Evolutionary conservation across 495 filamentous ascomycete genomes (phyloP).

Genomic region (Acidomyces sp.): DNA sequence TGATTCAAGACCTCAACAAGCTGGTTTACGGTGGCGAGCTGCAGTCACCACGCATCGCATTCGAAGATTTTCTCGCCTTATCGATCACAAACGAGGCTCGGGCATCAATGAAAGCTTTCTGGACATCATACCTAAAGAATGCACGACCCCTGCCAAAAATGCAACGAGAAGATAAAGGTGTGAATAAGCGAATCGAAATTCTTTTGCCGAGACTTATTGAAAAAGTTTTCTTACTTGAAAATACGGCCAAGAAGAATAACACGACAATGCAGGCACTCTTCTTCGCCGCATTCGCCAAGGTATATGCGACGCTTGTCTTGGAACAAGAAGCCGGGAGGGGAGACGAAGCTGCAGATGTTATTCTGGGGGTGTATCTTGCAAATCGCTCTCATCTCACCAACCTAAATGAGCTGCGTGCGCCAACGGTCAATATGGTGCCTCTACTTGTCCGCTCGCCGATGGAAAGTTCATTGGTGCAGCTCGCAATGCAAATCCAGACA

Average conservation of each 20-base stretch:
- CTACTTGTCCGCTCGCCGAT: constrained; percentile 29
- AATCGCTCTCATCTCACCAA: constrained; percentile 38
- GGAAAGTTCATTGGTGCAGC: constrained; percentile 21
- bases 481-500: constrained; percentile 34
- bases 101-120: constrained; percentile 33
- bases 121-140: constrained; percentile 39
- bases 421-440: constrained; percentile 43
- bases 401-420: constrained; percentile 28
- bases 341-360: constrained; percentile 14
- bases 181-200: constrained; percentile 27
- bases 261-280: constrained; percentile 38
- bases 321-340: not conserved
- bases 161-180: constrained; percentile 11
- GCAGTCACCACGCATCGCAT: constrained; percentile 2
- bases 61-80: constrained; percentile 25
- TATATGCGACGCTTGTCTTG: constrained; percentile 26
- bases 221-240: constrained; percentile 21
- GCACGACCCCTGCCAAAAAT: constrained; percentile 6
- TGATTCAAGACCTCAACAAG: constrained; percentile 34
- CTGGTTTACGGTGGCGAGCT: constrained; percentile 24
- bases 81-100: constrained; percentile 13
- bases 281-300: constrained; percentile 35
- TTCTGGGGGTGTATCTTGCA: constrained; percentile 43
- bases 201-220: constrained; percentile 27
- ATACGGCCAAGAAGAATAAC: constrained; percentile 26